These are phyloP conservation scores for Tuber melanosporum DNA, from an alignment of 495 filamentous ascomycete species.

Conservation along the genomic window DNA sequence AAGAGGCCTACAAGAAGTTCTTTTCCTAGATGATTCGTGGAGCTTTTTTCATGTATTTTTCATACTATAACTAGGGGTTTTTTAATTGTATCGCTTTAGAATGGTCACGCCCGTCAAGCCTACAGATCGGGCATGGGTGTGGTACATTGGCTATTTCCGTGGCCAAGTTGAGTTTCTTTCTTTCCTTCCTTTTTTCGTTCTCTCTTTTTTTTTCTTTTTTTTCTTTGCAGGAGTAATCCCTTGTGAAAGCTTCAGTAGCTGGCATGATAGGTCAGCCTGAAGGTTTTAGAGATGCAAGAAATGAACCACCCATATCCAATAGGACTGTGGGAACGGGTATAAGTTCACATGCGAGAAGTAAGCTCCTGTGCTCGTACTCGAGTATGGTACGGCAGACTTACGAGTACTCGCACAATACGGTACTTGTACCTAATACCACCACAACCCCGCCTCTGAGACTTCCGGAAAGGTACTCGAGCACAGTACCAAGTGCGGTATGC, in stretches of 20 bases:
- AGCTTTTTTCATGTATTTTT: conserved; percentile 14
- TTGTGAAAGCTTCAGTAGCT: not conserved
- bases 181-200: not conserved
- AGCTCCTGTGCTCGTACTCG: not conserved
- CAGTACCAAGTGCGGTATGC: not conserved
- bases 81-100: conserved; percentile 7
- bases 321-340: not conserved
- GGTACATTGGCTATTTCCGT: not conserved
- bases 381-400: too few species aligned
- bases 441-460: not conserved
- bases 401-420: not conserved
- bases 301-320: not conserved
- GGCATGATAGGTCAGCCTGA: conserved; percentile 1
- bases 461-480: not conserved
- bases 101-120: not conserved
- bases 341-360: not conserved
- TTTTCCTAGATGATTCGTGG: conserved; percentile 48
- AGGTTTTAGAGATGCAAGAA: not conserved
- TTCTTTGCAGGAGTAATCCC: not conserved
- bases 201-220: not conserved
- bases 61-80: not conserved
- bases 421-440: not conserved
- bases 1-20: conserved; percentile 81
- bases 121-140: not conserved
- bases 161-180: not conserved